phyloP scores from a whole-genome alignment of 2,329 filamentous ascomycete species.

The Pseudogymnoascus sp. region DNA sequence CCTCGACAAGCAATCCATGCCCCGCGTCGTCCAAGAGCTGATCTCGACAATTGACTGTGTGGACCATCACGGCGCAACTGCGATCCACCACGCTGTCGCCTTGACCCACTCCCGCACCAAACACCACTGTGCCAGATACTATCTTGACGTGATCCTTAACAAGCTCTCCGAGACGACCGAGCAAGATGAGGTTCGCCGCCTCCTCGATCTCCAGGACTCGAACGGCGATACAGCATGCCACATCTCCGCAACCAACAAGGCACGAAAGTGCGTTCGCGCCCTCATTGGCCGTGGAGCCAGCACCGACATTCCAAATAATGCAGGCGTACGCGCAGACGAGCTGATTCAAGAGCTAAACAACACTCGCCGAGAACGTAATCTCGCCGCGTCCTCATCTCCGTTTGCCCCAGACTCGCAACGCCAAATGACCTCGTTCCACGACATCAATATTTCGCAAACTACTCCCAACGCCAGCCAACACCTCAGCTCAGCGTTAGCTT shows the following conservation, averaged over 20 bases:
- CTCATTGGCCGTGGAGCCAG: conserved; percentile 72
- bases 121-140: conserved; percentile 84
- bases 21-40: conserved; percentile 73
- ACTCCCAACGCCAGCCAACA: conserved; percentile 14
- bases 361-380: conserved; percentile 53
- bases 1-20: conserved; percentile 87
- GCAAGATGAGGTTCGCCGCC: conserved; percentile 65
- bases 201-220: conserved; percentile 76
- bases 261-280: conserved; percentile 81
- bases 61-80: conserved; percentile 75
- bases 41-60: conserved; percentile 72
- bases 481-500: conserved; percentile 9
- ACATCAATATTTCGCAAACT: conserved; percentile 33
- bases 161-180: conserved; percentile 73
- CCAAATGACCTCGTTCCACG: conserved; percentile 44
- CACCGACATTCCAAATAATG: conserved; percentile 73
- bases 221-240: conserved; percentile 83
- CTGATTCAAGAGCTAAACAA: conserved; percentile 72
- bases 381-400: conserved; percentile 64
- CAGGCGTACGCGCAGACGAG: conserved; percentile 77
- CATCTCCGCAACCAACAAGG: conserved; percentile 70
- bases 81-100: conserved; percentile 89
- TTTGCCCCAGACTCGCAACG: conserved; percentile 57
- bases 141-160: conserved; percentile 84
- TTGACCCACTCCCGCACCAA: conserved; percentile 79